phyloP scores from a whole-genome alignment of 805 yeast genomes.

The Yamadazyma insecticola region DNA sequence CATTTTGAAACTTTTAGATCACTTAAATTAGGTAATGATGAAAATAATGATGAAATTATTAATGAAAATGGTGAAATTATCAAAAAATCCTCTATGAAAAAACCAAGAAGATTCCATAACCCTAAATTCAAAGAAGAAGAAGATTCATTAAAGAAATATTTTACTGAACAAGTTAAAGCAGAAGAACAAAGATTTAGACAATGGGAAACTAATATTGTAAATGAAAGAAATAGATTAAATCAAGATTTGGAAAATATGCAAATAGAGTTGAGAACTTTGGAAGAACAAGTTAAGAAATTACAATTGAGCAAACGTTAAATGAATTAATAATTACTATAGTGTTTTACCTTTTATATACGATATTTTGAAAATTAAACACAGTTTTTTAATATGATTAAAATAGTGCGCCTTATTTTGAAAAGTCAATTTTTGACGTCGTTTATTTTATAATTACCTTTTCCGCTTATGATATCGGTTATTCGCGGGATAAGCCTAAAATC shows the following conservation, averaged over 20 bases:
- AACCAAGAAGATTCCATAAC: constrained; percentile 60
- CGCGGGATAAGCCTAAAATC: too few species aligned
- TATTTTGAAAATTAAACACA: too few species aligned
- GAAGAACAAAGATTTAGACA: constrained; percentile 97
- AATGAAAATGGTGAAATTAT: constrained; percentile 28
- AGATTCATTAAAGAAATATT: constrained; percentile 85
- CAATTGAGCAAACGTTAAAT: constrained; percentile 31
- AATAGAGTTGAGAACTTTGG: constrained; percentile 64
- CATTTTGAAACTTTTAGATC: constrained; percentile 81
- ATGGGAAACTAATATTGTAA: constrained; percentile 96
- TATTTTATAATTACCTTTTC: too few species aligned
- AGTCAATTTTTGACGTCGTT: too few species aligned
- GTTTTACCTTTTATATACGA: too few species aligned
- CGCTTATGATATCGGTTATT: too few species aligned
- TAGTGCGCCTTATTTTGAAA: too few species aligned
- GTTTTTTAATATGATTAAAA: too few species aligned
- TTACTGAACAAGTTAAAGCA: constrained; percentile 92
- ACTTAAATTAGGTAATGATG: constrained; percentile 51
- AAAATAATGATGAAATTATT: constrained; percentile 24
- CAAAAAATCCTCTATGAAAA: constrained; percentile 29
- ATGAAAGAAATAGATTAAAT: constrained; percentile 90
- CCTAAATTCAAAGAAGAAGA: constrained; percentile 97
- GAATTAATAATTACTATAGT: too few species aligned
- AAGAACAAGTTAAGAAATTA: constrained; percentile 67
- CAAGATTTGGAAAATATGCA: constrained; percentile 91